Percentiles rank a stretch among this genome's conserved stretches.
phyloP scores from a whole-genome alignment of 306 rosid genomes.

The Cucurbita pepo region DNA sequence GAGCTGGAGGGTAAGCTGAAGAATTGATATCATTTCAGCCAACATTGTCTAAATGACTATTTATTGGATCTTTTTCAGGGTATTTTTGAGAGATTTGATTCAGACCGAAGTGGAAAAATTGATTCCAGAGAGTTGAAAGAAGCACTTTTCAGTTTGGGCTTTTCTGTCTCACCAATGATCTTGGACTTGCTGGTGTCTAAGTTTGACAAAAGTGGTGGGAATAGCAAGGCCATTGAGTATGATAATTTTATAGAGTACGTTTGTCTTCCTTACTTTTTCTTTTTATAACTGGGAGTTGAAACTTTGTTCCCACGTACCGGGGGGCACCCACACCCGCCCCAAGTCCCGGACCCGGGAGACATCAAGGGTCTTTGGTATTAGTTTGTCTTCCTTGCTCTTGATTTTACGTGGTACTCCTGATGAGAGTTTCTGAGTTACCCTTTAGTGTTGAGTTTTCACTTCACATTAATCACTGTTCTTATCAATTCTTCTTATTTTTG shows the following conservation, averaged over 20 bases:
- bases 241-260: constrained; percentile 88
- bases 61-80: constrained; percentile 21
- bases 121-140: constrained; percentile 66
- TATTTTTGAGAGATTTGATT: constrained; percentile 71
- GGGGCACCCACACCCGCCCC: no score
- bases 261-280: background rate
- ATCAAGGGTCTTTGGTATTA: no score
- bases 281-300: no score
- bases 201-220: constrained; percentile 89
- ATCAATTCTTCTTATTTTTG: constrained; percentile 13
- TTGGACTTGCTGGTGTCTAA: constrained; percentile 83
- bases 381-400: background rate
- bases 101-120: constrained; percentile 83
- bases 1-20: constrained; percentile 67
- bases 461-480: background rate
- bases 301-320: no score
- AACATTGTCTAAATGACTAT: background rate
- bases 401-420: background rate
- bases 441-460: background rate
- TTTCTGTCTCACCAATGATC: constrained; percentile 57
- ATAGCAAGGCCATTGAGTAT: constrained; percentile 63
- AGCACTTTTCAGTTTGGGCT: constrained; percentile 76
- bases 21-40: background rate
- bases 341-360: no score
- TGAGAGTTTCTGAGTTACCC: background rate